Evolutionary conservation across 2,329 filamentous ascomycete species (phyloP).

Genomic region (Hawksworthiomyces lignivorus): DNA sequence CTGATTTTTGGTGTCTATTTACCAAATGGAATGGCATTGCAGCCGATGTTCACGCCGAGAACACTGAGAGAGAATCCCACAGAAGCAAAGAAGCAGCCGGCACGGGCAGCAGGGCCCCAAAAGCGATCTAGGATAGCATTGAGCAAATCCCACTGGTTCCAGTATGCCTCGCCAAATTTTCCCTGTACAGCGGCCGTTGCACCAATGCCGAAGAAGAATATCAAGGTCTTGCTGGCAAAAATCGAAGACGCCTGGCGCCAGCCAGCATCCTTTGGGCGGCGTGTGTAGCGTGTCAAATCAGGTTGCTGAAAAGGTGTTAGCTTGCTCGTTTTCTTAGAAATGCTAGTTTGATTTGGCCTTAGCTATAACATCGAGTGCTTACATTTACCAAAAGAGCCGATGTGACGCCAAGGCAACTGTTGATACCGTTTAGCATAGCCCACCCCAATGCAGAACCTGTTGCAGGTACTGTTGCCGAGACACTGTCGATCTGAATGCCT

Average conservation of each 20-base stretch:
- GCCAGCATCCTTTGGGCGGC: slow-evolving; percentile 12
- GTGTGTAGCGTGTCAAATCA: slow-evolving; percentile 32
- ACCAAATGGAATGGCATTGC: slow-evolving; percentile 29
- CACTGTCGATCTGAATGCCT: slow-evolving; percentile 19
- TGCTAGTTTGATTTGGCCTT: background rate
- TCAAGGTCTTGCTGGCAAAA: slow-evolving; percentile 20
- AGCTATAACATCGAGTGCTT: too few relatives aligned
- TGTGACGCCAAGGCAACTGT: slow-evolving; percentile 28
- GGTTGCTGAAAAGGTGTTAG: slow-evolving; percentile 17
- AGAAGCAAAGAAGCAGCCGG: slow-evolving; percentile 14
- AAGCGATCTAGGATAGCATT: slow-evolving; percentile 16
- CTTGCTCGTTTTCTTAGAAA: background rate
- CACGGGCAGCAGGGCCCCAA: slow-evolving; percentile 12
- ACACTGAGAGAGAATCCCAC: slow-evolving; percentile 14
- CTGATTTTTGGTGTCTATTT: too few relatives aligned
- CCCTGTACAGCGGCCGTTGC: slow-evolving; percentile 34
- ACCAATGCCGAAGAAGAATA: slow-evolving; percentile 31
- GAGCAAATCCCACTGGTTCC: slow-evolving; percentile 16
- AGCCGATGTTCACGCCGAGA: slow-evolving; percentile 17
- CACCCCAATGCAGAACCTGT: slow-evolving; percentile 25
- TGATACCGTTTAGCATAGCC: slow-evolving; percentile 30
- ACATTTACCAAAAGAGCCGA: slow-evolving; percentile 27
- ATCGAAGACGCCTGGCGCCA: slow-evolving; percentile 26
- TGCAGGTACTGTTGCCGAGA: slow-evolving; percentile 17
- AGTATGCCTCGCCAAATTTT: slow-evolving; percentile 25